These are phyloP conservation scores for Aureobasidium sp. DNA, from an alignment of 2,329 filamentous ascomycete species.

Conservation along the genomic window DNA sequence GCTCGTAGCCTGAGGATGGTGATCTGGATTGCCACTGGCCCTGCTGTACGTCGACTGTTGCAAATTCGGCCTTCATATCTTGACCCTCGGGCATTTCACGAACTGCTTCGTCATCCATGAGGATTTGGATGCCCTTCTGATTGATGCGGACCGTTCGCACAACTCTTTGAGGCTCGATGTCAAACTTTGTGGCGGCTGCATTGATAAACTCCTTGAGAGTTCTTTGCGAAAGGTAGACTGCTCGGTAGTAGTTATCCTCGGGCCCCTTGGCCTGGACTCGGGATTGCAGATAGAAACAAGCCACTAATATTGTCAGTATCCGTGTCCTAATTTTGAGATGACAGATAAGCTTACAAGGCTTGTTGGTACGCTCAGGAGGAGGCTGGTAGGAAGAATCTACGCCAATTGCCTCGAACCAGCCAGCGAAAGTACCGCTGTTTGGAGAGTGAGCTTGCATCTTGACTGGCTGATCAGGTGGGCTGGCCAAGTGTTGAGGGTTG, in stretches of 20 bases:
- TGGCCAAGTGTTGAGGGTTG: conserved; percentile 35
- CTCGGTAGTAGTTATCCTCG: conserved; percentile 63
- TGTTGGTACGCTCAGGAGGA: conserved; percentile 62
- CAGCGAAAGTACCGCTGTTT: conserved; percentile 59
- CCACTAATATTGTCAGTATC: conserved; percentile 47
- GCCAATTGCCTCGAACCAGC: conserved; percentile 85
- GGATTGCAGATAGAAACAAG: conserved; percentile 77
- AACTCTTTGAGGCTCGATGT: conserved; percentile 65
- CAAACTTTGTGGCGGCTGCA: conserved; percentile 70
- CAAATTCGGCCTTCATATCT: conserved; percentile 69
- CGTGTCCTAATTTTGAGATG: conserved; percentile 1
- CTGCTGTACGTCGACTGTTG: conserved; percentile 46
- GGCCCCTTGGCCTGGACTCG: conserved; percentile 42
- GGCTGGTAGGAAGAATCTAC: conserved; percentile 83
- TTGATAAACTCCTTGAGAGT: conserved; percentile 66
- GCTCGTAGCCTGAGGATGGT: conserved; percentile 40
- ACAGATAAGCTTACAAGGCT: conserved; percentile 48
- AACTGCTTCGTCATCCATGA: conserved; percentile 86
- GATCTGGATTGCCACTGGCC: conserved; percentile 39
- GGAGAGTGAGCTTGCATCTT: conserved; percentile 52
- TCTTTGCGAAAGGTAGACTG: conserved; percentile 75
- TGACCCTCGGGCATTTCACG: conserved; percentile 80
- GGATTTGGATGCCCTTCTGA: conserved; percentile 67
- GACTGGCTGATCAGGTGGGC: conserved; percentile 45
- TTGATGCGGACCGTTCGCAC: conserved; percentile 65